Evolutionary conservation across 192 early-diverging fungal species (phyloP).

Genomic region (Backusella psychrophila): DNA sequence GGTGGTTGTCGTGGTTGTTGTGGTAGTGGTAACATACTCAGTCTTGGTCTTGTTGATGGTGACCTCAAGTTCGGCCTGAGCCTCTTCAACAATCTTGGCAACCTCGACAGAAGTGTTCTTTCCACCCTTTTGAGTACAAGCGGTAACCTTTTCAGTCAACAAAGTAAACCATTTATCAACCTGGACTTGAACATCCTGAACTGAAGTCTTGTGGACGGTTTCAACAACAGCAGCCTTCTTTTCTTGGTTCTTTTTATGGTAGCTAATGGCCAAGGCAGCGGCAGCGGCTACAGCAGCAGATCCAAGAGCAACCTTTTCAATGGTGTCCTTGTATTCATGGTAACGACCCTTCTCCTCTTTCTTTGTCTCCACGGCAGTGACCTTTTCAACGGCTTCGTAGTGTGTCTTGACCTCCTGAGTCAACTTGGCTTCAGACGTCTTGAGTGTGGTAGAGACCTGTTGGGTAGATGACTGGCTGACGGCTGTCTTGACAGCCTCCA

Average conservation of each 20-base stretch:
- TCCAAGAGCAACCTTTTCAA: constrained; percentile 14
- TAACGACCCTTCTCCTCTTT: not conserved
- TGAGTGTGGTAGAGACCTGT: not conserved
- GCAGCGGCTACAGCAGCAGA: constrained; percentile 21
- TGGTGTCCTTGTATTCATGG: constrained; percentile 3
- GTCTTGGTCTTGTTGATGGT: not conserved
- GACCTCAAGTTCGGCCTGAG: constrained; percentile 9
- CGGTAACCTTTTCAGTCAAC: constrained; percentile 6
- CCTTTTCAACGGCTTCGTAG: constrained; percentile 2
- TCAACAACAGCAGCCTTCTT: not conserved
- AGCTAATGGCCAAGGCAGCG: constrained; percentile 9
- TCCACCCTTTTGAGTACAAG: constrained; percentile 21
- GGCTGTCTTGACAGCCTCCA: not conserved
- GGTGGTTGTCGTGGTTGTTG: not conserved
- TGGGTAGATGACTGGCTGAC: not conserved
- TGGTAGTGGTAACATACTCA: not conserved
- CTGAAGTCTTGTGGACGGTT: not conserved
- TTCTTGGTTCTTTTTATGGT: constrained; percentile 14
- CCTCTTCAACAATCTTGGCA: constrained; percentile 15
- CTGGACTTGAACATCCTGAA: not conserved
- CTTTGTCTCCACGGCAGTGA: not conserved
- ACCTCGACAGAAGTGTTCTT: constrained; percentile 12
- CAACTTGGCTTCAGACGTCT: not conserved
- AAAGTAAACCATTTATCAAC: constrained; percentile 14
- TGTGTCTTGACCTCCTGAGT: constrained; percentile 4